Evolutionary conservation across 2,329 filamentous ascomycete species (phyloP).

Genomic region (Ophiostoma ulmi): DNA sequence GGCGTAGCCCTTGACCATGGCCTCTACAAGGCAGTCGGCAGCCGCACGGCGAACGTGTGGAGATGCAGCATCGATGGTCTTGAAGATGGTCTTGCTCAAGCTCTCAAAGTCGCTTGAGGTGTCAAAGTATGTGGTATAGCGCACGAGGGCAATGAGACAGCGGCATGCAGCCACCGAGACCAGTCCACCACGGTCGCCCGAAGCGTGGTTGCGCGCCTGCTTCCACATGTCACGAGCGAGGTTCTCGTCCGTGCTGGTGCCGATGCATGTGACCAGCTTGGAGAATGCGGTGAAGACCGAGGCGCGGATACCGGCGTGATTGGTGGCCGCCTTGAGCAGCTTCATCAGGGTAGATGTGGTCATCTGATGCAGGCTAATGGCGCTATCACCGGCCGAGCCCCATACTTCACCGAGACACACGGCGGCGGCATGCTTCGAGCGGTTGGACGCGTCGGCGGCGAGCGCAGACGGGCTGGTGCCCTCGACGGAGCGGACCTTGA

Average conservation of each 20-base stretch:
- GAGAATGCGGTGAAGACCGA: conserved; percentile 69
- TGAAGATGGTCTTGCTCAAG: conserved; percentile 75
- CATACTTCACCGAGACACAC: conserved; percentile 85
- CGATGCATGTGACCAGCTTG: conserved; percentile 71
- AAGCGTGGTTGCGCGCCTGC: conserved; percentile 70
- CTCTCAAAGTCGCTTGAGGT: conserved; percentile 88
- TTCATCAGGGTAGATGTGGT: conserved; percentile 69
- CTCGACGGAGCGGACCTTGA: conserved; percentile 64
- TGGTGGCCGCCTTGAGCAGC: conserved; percentile 71
- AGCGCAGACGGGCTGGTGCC: conserved; percentile 39
- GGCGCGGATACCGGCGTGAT: conserved; percentile 75
- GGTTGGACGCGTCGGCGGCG: conserved; percentile 62
- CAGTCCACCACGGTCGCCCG: conserved; percentile 74
- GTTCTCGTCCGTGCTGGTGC: conserved; percentile 72
- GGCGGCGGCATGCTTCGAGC: conserved; percentile 77
- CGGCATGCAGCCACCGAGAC: conserved; percentile 74
- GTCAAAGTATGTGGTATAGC: conserved; percentile 73
- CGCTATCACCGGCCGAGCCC: conserved; percentile 87
- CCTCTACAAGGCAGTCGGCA: conserved; percentile 75
- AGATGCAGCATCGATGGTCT: conserved; percentile 74
- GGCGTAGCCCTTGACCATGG: conserved; percentile 76
- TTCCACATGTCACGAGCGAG: conserved; percentile 93
- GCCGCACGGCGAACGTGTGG: conserved; percentile 76
- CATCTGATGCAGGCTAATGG: conserved; percentile 73
- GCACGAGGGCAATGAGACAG: conserved; percentile 69